phyloP scores from a whole-genome alignment of 1,284 basidiomycete genomes.

The Leccinum griseonigrum region DNA sequence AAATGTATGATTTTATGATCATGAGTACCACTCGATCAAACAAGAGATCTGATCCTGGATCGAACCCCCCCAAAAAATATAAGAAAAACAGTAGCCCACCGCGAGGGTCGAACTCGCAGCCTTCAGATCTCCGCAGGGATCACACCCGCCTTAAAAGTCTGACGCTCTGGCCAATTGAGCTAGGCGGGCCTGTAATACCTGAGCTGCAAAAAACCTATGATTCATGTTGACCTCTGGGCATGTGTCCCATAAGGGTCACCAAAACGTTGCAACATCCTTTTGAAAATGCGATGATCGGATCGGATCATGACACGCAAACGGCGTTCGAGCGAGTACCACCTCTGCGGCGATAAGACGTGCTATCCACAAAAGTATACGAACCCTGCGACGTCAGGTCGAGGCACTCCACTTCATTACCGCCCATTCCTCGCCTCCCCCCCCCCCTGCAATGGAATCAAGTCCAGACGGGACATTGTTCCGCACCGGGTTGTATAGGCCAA shows the following conservation, averaged over 20 bases:
- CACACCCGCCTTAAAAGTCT: slow-evolving; percentile 51
- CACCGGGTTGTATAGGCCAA: not conserved
- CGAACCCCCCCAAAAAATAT: not conserved
- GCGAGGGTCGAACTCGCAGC: slow-evolving; percentile 92
- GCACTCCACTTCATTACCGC: slow-evolving; percentile 25
- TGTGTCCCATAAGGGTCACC: not conserved
- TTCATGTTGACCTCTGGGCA: not conserved
- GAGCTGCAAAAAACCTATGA: not conserved
- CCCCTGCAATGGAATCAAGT: slow-evolving; percentile 6
- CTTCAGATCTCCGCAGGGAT: slow-evolving; percentile 79
- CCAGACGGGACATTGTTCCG: slow-evolving; percentile 2
- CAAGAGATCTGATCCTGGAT: not conserved
- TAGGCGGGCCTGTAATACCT: slow-evolving; percentile 52
- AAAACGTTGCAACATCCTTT: slow-evolving; percentile 10
- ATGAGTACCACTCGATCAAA: not conserved
- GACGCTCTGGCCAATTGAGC: slow-evolving; percentile 46
- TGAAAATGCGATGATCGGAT: not conserved
- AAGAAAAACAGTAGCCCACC: slow-evolving; percentile 53
- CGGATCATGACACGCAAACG: slow-evolving; percentile 3
- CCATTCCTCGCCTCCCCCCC: not conserved
- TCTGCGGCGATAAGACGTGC: slow-evolving; percentile 11
- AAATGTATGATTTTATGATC: slow-evolving; percentile 4
- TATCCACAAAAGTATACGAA: not conserved
- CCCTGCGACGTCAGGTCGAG: not conserved
- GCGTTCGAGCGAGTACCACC: not conserved